Evolutionary conservation across 2,329 filamentous ascomycete genomes (phyloP).

Genomic region (Alternaria metachromatica): DNA sequence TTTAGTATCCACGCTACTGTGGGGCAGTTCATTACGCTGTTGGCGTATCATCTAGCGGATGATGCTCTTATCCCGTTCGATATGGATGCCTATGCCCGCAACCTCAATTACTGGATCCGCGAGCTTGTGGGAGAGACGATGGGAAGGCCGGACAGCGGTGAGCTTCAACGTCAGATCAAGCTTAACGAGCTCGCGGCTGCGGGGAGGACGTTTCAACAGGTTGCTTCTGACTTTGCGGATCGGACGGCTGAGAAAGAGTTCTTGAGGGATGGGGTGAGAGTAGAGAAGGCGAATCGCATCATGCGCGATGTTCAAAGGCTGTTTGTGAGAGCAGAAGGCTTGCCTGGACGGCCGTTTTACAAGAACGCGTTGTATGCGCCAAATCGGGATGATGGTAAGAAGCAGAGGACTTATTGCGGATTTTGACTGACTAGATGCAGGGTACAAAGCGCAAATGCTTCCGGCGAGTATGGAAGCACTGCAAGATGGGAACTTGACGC

Average conservation of each 20-base stretch:
- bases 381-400: constrained; percentile 12
- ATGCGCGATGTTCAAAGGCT: constrained; percentile 8
- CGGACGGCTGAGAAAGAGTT: neutral
- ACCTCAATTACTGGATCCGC: constrained; percentile 11
- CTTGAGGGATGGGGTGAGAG: neutral
- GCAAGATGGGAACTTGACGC: constrained; percentile 7
- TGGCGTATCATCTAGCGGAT: constrained; percentile 51
- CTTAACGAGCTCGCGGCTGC: neutral
- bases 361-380: constrained; percentile 15
- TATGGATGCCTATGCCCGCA: constrained; percentile 28
- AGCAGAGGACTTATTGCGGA: neutral
- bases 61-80: constrained; percentile 51
- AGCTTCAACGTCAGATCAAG: neutral
- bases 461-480: constrained; percentile 10
- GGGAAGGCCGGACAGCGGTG: neutral
- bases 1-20: constrained; percentile 59
- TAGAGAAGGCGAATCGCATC: neutral
- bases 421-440: neutral
- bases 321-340: constrained; percentile 10
- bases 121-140: constrained; percentile 3
- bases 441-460: constrained; percentile 11
- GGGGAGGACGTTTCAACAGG: neutral
- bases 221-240: neutral
- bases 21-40: constrained; percentile 54
- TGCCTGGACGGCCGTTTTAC: constrained; percentile 12